phyloP scores from a whole-genome alignment of 2,329 filamentous ascomycete genomes.

The Metarhizium robertsii region DNA sequence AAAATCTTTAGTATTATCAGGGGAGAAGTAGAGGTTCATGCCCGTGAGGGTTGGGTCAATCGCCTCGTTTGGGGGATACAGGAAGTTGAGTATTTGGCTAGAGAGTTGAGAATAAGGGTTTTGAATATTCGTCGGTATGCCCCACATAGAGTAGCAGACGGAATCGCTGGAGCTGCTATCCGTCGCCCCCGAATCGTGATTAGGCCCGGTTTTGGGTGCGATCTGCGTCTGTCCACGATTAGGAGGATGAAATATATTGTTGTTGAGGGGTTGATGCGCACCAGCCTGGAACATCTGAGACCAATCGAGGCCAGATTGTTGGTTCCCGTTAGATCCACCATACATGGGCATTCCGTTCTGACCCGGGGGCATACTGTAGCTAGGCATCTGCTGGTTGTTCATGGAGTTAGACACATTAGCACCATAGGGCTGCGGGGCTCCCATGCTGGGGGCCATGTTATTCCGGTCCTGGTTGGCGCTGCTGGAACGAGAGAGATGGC shows the following conservation, averaged over 20 bases:
- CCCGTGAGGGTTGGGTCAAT: conserved; percentile 45
- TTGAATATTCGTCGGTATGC: conserved; percentile 34
- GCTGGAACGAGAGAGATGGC: conserved; percentile 51
- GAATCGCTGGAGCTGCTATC: conserved; percentile 35
- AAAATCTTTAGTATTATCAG: conserved; percentile 61
- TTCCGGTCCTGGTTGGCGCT: conserved; percentile 49
- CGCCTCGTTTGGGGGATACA: conserved; percentile 36
- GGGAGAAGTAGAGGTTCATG: conserved; percentile 53
- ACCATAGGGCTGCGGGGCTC: conserved; percentile 45
- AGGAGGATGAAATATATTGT: conserved; percentile 43
- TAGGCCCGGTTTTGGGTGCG: conserved; percentile 59
- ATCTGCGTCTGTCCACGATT: conserved; percentile 62
- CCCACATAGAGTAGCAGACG: conserved; percentile 41
- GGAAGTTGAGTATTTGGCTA: conserved; percentile 46
- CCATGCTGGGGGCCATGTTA: conserved; percentile 44
- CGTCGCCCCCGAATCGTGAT: conserved; percentile 39
- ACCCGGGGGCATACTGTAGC: conserved; percentile 53
- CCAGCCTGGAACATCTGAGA: conserved; percentile 69
- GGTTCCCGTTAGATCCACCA: conserved; percentile 49
- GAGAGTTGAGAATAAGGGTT: conserved; percentile 46
- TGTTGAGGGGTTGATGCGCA: conserved; percentile 55
- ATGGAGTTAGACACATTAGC: conserved; percentile 51
- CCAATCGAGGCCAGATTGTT: conserved; percentile 62
- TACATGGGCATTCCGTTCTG: conserved; percentile 59
- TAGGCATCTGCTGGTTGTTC: conserved; percentile 54